phyloP scores from a whole-genome alignment of 2,329 filamentous ascomycete species.

The Lasiodiplodia hormozganensis region DNA sequence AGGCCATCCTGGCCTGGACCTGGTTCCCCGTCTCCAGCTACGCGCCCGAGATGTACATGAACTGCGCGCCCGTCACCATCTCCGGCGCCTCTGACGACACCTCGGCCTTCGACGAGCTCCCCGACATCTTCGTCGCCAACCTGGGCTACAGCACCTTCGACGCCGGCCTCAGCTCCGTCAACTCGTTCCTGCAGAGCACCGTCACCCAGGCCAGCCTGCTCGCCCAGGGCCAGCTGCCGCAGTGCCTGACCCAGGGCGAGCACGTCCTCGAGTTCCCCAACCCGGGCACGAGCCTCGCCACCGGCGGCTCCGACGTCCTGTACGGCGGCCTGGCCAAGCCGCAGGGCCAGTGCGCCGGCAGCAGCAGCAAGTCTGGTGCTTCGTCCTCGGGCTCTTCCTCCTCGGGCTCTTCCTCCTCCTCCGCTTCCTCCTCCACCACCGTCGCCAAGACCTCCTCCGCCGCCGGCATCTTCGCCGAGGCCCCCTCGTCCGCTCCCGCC shows the following conservation, averaged over 20 bases:
- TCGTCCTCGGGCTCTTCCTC: background rate
- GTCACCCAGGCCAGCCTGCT: conserved; percentile 6
- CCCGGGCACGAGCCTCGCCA: conserved; percentile 63
- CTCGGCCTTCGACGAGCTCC: conserved; percentile 66
- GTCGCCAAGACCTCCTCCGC: conserved; percentile 29
- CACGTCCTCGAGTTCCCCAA: conserved; percentile 60
- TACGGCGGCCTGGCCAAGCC: background rate
- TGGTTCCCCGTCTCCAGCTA: conserved; percentile 85
- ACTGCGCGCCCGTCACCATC: conserved; percentile 80
- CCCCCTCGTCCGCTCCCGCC: background rate
- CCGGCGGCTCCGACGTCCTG: background rate
- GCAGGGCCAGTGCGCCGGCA: conserved; percentile 15
- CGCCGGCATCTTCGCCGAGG: conserved; percentile 7
- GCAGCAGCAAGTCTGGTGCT: background rate
- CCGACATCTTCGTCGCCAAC: conserved; percentile 78
- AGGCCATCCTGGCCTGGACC: conserved; percentile 86
- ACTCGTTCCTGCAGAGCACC: background rate
- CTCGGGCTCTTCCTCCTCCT: conserved; percentile 36
- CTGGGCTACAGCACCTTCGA: conserved; percentile 44
- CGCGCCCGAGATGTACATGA: conserved; percentile 95
- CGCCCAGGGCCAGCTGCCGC: background rate
- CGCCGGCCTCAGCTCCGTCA: background rate
- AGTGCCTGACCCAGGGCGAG: conserved; percentile 2
- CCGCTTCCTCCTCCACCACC: conserved; percentile 33
- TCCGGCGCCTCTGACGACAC: conserved; percentile 60